Percentiles rank a stretch among this genome's conserved stretches.
Conservation (phyloP, 805 yeast species). For the Debaryomyces hansenii region DNA sequence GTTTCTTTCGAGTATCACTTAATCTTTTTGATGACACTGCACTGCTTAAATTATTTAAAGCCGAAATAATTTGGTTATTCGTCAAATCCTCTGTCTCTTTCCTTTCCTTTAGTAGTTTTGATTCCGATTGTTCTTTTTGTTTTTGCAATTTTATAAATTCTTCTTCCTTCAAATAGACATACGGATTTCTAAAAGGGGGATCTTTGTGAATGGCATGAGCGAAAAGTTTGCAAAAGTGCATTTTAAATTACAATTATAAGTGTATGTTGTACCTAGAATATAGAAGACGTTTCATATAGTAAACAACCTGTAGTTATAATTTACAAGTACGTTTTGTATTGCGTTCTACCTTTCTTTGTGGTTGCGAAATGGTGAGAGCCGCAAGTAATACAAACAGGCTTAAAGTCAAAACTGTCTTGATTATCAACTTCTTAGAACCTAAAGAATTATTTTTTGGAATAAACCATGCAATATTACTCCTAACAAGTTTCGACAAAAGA, state of each 20-base stretch:
- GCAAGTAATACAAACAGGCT: no score
- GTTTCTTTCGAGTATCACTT: no score
- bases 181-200: constrained; percentile 1
- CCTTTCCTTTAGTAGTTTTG: not conserved
- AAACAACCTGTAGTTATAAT: no score
- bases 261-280: not conserved
- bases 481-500: no score
- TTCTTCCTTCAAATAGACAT: constrained; percentile 1
- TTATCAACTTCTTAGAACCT: no score
- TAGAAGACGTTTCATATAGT: no score
- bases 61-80: not conserved
- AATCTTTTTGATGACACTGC: not conserved
- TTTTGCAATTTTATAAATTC: not conserved
- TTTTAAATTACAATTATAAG: not conserved
- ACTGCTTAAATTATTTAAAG: not conserved
- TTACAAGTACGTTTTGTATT: no score
- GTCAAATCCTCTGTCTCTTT: not conserved
- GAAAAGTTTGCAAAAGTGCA: not conserved
- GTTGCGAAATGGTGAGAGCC: no score
- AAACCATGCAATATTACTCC: no score
- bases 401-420: no score
- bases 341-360: no score
- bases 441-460: no score
- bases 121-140: not conserved
- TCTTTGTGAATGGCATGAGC: not conserved